These are phyloP conservation scores for Nicotiana rustica DNA, from an alignment of 305 asterid genomes.

Conservation along the genomic window DNA sequence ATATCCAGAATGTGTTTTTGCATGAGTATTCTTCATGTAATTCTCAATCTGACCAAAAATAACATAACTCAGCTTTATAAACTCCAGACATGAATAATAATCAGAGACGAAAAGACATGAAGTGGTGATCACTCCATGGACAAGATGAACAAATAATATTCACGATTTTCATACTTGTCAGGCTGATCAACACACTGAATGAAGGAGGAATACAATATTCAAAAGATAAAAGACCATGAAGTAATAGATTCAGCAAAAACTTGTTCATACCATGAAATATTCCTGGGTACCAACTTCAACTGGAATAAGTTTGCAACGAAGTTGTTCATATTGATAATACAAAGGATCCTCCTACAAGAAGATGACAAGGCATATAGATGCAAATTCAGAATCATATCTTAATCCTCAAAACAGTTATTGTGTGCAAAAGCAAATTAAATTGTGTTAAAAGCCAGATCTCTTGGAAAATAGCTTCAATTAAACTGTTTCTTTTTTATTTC, in stretches of 20 bases:
- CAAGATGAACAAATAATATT: slow-evolving; percentile 7
- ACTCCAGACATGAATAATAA: slow-evolving; percentile 14
- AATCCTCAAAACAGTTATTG: slow-evolving; percentile 14
- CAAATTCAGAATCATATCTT: slow-evolving; percentile 1
- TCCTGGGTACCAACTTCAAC: slow-evolving; percentile 71
- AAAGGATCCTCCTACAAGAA: slow-evolving; percentile 74
- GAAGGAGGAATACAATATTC: not conserved
- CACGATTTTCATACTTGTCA: not conserved
- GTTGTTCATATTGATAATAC: slow-evolving; percentile 73
- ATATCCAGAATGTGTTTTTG: slow-evolving; percentile 77
- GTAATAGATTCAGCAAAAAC: not conserved
- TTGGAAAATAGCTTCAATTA: slow-evolving; percentile 17
- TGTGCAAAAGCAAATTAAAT: slow-evolving; percentile 20
- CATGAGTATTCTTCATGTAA: slow-evolving; percentile 89
- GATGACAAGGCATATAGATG: slow-evolving; percentile 10
- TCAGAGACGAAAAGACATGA: slow-evolving; percentile 4
- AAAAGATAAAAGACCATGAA: not conserved
- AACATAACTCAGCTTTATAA: slow-evolving; percentile 1
- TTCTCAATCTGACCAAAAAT: slow-evolving; percentile 64
- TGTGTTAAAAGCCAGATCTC: slow-evolving; percentile 11
- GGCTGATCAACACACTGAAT: slow-evolving; percentile 13
- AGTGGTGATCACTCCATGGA: not conserved
- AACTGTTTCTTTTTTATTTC: not conserved
- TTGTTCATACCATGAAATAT: slow-evolving; percentile 61
- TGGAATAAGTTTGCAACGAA: slow-evolving; percentile 75